Conservation (phyloP, 768 basidiomycete genomes). For the Kwoniella heveanensis region DNA sequence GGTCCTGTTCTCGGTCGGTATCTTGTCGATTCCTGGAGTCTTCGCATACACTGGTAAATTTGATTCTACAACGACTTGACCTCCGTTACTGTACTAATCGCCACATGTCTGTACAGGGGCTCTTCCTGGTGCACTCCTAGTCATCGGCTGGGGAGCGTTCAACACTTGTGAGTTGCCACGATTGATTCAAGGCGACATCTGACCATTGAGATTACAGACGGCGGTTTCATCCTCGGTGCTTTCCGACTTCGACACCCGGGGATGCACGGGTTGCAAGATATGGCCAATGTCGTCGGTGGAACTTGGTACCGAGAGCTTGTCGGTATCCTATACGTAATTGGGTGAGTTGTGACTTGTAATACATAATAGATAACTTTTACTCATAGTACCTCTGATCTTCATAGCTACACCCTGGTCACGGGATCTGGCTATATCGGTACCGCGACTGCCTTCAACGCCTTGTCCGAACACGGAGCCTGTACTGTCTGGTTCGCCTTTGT, state of each 20-base stretch:
- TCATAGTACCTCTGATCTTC: not conserved
- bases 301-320: conserved; percentile 20
- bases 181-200: not conserved
- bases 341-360: not conserved
- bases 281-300: conserved; percentile 21
- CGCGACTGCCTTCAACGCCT: conserved; percentile 18
- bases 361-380: too few relatives aligned
- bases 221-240: conserved; percentile 17
- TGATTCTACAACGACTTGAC: not conserved
- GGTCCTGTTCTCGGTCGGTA: conserved; percentile 20
- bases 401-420: conserved; percentile 17
- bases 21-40: conserved; percentile 20
- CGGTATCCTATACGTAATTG: conserved; percentile 15
- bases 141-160: conserved; percentile 19
- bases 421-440: conserved; percentile 18
- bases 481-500: conserved; percentile 28
- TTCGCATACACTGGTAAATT: conserved; percentile 16
- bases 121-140: conserved; percentile 15
- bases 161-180: conserved; percentile 13
- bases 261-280: conserved; percentile 23
- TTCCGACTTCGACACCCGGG: conserved; percentile 22
- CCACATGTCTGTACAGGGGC: not conserved
- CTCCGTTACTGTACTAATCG: not conserved
- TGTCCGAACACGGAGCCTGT: conserved; percentile 20
- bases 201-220: not conserved